Base-by-base conservation (phyloP, 139 green algal genomes). In the Ettlia oleoabundans region DNA sequence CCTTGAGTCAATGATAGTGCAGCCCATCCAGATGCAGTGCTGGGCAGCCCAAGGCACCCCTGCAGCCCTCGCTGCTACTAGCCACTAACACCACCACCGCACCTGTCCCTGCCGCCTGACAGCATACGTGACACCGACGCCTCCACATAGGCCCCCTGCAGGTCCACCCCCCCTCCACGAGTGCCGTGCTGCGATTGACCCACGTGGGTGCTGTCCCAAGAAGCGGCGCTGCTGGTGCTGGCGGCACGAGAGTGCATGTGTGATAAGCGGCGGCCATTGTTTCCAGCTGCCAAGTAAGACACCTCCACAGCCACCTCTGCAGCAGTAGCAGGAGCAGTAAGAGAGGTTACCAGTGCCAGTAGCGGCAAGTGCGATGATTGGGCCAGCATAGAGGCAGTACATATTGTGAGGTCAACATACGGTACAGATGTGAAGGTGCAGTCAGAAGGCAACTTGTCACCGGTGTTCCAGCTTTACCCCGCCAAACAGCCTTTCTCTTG, bases 261-360 rank as follows among this genome's bases (percentile, higher is more conserved):
- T 32, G 79, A 83, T 21, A 35, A 9, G 15, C 68, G 68, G 53
- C 68, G 38, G 67, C 2, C 47, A 10, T 58, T 15, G 53, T 47
- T 51, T 42, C 55, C n/a, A 37, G 81, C 75, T 2, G 89, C 87
- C 43, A 95, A 78, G 79, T 87, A 87, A 21, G 38, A 63, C 13
- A 82, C 82, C 61, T 91, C 86, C 15, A 62, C 76, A 28, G 85
- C 78, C 58, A 87, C 42, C 43, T 87, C 79, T 84, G 79, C 68
- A 65, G 47, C n/a, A n/a, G n/a, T n/a, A n/a, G n/a, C n/a, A n/a
- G n/a, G n/a, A n/a, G n/a, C n/a, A n/a, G n/a, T n/a, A n/a, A n/a
- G 21, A 65, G 18, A 65, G 28, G 55, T n/a, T 32, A 32, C 21
- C 55, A 22, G 21, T 28, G 55, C 18, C 5, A n/a, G 55, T 9